Conservation (phyloP, 164 flowering plant genomes). For the Kingdonia uniflora region DNA sequence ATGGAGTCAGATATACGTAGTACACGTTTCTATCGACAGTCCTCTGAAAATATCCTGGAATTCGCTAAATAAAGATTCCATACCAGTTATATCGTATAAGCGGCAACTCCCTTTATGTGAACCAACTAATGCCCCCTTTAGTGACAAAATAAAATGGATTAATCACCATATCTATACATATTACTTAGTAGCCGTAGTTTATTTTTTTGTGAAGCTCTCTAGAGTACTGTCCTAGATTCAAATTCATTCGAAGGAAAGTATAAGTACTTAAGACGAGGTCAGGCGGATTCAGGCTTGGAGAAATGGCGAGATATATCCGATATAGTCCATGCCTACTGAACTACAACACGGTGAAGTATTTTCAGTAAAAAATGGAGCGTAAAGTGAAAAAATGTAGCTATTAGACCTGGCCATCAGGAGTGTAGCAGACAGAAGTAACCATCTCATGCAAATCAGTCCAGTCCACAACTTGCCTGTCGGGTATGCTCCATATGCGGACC, state of each 20-base stretch:
- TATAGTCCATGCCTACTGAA: too few relatives aligned
- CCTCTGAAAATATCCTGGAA: too few relatives aligned
- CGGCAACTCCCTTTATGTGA: constrained; percentile 92
- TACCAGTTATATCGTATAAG: constrained; percentile 77
- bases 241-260: too few relatives aligned
- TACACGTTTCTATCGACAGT: too few relatives aligned
- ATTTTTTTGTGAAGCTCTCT: too few relatives aligned
- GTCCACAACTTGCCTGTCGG: constrained; percentile 92
- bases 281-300: too few relatives aligned
- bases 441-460: constrained; percentile 97
- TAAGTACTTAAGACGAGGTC: too few relatives aligned
- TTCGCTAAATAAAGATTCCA: not conserved
- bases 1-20: not conserved
- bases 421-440: constrained; percentile 98
- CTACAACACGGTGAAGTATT: constrained; percentile 1
- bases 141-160: too few relatives aligned
- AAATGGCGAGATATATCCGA: too few relatives aligned
- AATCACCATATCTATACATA: too few relatives aligned
- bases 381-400: constrained; percentile 2
- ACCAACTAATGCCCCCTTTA: constrained; percentile 95
- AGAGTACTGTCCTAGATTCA: too few relatives aligned
- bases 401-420: constrained; percentile 96
- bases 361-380: constrained; percentile 10
- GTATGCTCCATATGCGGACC: constrained; percentile 99
- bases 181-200: too few relatives aligned